Percentiles rank a stretch among this genome's conserved stretches.
Conservation (phyloP, 2,329 filamentous ascomycete genomes). For the Tolypocladium ovalisporum region DNA sequence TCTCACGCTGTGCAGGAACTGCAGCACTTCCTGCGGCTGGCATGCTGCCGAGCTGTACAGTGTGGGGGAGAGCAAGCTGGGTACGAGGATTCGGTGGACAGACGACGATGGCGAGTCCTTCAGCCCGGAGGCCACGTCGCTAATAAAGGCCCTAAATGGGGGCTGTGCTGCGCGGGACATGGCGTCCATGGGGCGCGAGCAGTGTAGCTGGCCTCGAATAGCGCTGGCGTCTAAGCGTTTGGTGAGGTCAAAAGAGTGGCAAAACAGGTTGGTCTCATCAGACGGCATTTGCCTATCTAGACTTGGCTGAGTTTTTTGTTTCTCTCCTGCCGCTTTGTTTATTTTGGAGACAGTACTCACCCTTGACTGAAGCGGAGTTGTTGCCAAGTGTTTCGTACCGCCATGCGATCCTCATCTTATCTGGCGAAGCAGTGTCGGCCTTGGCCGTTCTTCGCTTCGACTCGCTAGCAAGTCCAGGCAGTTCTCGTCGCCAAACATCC, state of each 20-base stretch:
- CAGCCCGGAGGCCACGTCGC: slow-evolving; percentile 44
- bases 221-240: slow-evolving; percentile 45
- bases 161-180: slow-evolving; percentile 11
- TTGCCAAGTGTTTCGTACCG: slow-evolving; percentile 77
- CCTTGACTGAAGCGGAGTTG: slow-evolving; percentile 16
- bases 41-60: slow-evolving; percentile 61
- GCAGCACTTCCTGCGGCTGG: slow-evolving; percentile 62
- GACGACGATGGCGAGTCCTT: slow-evolving; percentile 44
- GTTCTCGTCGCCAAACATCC: slow-evolving; percentile 69
- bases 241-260: slow-evolving; percentile 62
- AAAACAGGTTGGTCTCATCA: slow-evolving; percentile 36
- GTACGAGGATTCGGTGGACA: slow-evolving; percentile 76
- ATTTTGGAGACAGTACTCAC: background rate
- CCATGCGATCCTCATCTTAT: slow-evolving; percentile 99
- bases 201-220: slow-evolving; percentile 37
- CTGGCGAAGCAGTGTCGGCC: slow-evolving; percentile 32
- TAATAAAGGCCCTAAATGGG: slow-evolving; percentile 51
- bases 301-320: background rate
- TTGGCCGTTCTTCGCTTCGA: slow-evolving; percentile 26
- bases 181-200: slow-evolving; percentile 35
- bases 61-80: slow-evolving; percentile 75
- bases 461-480: slow-evolving; percentile 58
- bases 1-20: slow-evolving; percentile 71
- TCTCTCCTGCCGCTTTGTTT: background rate
- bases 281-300: slow-evolving; percentile 6